Percentiles rank a stretch among this genome's conserved stretches.
phyloP scores from a whole-genome alignment of 176 grass and related monocot species.

The Aegilops tauschii region DNA sequence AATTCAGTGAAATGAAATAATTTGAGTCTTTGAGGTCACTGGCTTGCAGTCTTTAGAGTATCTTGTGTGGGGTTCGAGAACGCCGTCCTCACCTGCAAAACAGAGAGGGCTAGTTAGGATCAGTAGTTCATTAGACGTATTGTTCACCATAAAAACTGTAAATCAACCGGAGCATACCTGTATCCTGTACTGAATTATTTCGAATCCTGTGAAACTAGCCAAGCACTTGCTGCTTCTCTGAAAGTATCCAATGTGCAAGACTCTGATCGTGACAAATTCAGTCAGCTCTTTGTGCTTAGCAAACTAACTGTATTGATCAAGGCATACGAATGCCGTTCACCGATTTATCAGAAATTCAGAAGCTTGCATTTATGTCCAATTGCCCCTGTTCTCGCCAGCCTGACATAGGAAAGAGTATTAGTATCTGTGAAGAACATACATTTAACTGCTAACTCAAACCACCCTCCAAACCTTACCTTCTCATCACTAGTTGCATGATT shows the following conservation, averaged over 20 bases:
- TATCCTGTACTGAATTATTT: not conserved
- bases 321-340: not conserved
- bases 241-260: conserved; percentile 7
- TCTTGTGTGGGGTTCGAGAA: conserved; percentile 16
- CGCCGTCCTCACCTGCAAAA: conserved; percentile 27
- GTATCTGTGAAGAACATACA: not conserved
- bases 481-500: not conserved
- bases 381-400: not conserved
- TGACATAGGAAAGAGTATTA: conserved; percentile 20
- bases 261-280: conserved; percentile 8
- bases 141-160: conserved; percentile 1
- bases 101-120: not conserved
- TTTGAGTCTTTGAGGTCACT: not conserved
- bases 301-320: not conserved
- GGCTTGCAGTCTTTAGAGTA: conserved; percentile 15
- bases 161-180: not conserved
- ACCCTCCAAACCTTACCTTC: not conserved
- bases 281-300: not conserved
- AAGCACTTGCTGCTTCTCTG: not conserved
- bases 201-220: not conserved
- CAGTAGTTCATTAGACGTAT: not conserved
- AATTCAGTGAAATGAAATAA: conserved; percentile 26
- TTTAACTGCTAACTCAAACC: conserved; percentile 2
- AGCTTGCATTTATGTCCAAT: conserved; percentile 6
- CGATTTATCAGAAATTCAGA: not conserved